Conservation (phyloP, 768 basidiomycete genomes). For the Sporobolomyces pararoseus region DNA sequence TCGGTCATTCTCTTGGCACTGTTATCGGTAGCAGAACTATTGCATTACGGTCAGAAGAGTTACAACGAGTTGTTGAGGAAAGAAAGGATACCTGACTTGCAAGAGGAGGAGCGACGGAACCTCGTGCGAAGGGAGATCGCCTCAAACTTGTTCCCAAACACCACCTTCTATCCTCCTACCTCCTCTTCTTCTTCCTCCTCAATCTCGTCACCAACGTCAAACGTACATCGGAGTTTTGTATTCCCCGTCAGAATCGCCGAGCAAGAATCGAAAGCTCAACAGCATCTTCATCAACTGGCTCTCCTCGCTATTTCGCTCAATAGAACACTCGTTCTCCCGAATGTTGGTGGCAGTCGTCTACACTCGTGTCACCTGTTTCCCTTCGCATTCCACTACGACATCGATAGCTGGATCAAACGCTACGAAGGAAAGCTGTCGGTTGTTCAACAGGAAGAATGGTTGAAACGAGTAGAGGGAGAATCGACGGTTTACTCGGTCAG, state of each 20-base stretch:
- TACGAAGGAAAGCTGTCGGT: constrained; percentile 3
- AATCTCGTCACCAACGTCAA: not conserved
- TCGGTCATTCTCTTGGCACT: not conserved
- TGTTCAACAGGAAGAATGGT: constrained; percentile 8
- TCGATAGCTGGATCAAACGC: not conserved
- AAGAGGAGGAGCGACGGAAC: not conserved
- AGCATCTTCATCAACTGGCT: constrained; percentile 24
- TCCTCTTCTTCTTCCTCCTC: not conserved
- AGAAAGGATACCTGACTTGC: not conserved
- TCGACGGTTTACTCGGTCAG: not conserved
- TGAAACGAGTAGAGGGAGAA: not conserved
- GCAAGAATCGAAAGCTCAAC: constrained; percentile 25
- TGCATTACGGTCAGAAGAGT: not conserved
- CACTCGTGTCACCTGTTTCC: constrained; percentile 3
- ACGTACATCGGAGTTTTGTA: not conserved
- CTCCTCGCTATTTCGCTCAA: constrained; percentile 24
- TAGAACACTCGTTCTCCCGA: constrained; percentile 32
- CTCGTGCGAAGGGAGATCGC: not conserved
- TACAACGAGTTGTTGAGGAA: not conserved
- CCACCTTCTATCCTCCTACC: not conserved
- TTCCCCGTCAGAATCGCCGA: constrained; percentile 16
- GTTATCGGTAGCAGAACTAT: not conserved
- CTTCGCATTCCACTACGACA: constrained; percentile 17
- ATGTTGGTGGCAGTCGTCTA: not conserved
- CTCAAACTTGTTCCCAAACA: not conserved